Conservation (phyloP, 352 stramenopile species). For the Phytophthora gonapodyides region DNA sequence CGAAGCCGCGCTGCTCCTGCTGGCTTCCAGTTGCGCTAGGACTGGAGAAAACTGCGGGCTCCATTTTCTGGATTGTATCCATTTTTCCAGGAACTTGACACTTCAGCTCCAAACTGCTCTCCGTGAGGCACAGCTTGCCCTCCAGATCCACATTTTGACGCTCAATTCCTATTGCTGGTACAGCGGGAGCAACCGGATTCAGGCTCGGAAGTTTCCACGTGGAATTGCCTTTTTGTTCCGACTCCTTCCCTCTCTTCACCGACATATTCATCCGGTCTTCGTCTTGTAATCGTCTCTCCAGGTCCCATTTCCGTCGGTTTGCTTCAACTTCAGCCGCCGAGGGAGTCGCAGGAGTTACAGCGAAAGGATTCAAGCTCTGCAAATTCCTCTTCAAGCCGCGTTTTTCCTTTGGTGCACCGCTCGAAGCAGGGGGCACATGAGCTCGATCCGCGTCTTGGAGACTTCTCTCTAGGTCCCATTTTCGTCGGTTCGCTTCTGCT, state of each 20-base stretch:
- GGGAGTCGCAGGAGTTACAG: constrained; percentile 10
- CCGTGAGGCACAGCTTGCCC: constrained; percentile 9
- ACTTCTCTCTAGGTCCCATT: constrained; percentile 32
- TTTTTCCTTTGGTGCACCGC: not conserved
- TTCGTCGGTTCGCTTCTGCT: constrained; percentile 23
- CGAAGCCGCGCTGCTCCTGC: constrained; percentile 19
- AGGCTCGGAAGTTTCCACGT: constrained; percentile 15
- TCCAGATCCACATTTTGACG: constrained; percentile 6
- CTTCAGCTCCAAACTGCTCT: constrained; percentile 8
- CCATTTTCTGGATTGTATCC: constrained; percentile 1
- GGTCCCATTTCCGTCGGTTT: constrained; percentile 32
- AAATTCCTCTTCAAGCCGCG: constrained; percentile 15
- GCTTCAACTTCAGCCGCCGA: constrained; percentile 18
- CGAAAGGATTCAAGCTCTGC: constrained; percentile 20
- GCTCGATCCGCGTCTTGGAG: constrained; percentile 20
- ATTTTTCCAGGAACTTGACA: constrained; percentile 1
- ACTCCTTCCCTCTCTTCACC: not conserved
- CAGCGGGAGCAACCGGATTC: constrained; percentile 9
- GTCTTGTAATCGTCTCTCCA: constrained; percentile 33
- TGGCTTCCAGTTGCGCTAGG: not conserved
- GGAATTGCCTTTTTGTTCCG: constrained; percentile 3
- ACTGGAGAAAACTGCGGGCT: constrained; percentile 7
- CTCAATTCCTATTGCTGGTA: not conserved
- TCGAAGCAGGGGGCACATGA: not conserved
- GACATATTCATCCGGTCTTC: constrained; percentile 5